Evolutionary conservation across 2,329 filamentous ascomycete genomes (phyloP), one percentile per base, ranked within the genome.

Genomic region (Cadophora luteo-olivacea): DNA sequence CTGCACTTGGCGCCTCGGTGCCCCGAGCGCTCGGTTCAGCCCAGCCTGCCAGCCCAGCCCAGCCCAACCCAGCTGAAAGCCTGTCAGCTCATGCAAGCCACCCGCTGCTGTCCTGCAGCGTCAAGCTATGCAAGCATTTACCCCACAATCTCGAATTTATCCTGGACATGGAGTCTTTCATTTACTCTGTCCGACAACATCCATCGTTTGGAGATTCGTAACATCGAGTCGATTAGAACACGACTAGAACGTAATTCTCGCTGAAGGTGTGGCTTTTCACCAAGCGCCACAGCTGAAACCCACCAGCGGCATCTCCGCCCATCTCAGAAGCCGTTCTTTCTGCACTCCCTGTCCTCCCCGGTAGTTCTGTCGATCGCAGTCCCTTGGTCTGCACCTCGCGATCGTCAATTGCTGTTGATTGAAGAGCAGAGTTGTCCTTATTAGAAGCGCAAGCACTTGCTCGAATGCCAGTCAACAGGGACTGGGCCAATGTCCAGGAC

Each of bases 51-150:
- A n/a, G n/a, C n/a, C n/a, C n/a, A n/a, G n/a, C n/a, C n/a, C n/a
- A n/a, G n/a, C n/a, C 36, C 4, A 29, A 38, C 36, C 36, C 36
- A 38, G 36, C 36, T 22, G 45, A 9, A n/a, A 49, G 45, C 19
- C n/a, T 49, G 45, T 49, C 45, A 49, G 45, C n/a, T 45, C 45
- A 49, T 49, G 45, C 45, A 49, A 49, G 45, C 45, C 45, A 49
- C 45, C 45, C 45, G 45, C 45, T 22, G n/a, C 12, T 49, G 45
- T 19, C 5, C 41, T 45, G 41, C 41, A 38, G 36, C 36, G 36
- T 38, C 36, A 45, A 14, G 3, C 6, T 45, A 5, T 45, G 16
- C 41, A 45, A 14, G 41, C 41, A 49, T 49, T 48, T 49, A 49
- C 45, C 45, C 45, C 45, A 22, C 45, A 49, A 16, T 45, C 41